Evolutionary conservation across 2,329 filamentous ascomycete genomes (phyloP), one percentile per base, ranked within the genome.

Genomic region (Aspergillus sp.): DNA sequence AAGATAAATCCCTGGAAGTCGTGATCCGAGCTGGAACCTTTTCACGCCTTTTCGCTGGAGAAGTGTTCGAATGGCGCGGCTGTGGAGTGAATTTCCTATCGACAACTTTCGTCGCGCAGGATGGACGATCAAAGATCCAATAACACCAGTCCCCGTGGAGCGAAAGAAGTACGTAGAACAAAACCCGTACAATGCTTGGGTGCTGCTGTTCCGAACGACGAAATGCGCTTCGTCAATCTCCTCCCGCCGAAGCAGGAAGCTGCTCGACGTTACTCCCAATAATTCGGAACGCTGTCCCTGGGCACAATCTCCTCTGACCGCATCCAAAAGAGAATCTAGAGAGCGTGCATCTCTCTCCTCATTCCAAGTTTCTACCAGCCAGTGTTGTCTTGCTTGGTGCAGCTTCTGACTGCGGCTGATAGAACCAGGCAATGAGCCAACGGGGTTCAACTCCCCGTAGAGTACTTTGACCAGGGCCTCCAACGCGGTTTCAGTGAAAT

Each of bases 401-500:
- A 91, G 84, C 74, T 95, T 96, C 71, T 92, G 90, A 72, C 89
- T 96, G 76, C 94, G 94, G 59, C 90, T 88, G 65, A 96, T 84
- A 0, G 91, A 94, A 1, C 93, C 86, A 0, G 86, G 86, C 8
- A 88, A 71, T 8, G 80, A 78, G 13, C 86, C 86, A 6, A 80
- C 80, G 0, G 86, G 82, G 1, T 78, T 78, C 25, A 87, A 74
- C 62, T 96, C 91, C 8, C 93, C 93, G 68, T 94, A 94, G 0
- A 97, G 79, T 0, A 91, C 90, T 60, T 91, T 88, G 17, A 96
- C 91, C 4, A 96, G 80, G 1, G 92, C 91, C 62, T 90, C 88
- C 79, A 97, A 86, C 17, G 94, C 92, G 7, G 90, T 94, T 69
- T 97, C 94, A 0, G 94, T 97, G 70, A 96, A 97, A 77, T 97